phyloP scores from a whole-genome alignment of 2,329 filamentous ascomycete genomes.

The Ramichloridium luteum region DNA sequence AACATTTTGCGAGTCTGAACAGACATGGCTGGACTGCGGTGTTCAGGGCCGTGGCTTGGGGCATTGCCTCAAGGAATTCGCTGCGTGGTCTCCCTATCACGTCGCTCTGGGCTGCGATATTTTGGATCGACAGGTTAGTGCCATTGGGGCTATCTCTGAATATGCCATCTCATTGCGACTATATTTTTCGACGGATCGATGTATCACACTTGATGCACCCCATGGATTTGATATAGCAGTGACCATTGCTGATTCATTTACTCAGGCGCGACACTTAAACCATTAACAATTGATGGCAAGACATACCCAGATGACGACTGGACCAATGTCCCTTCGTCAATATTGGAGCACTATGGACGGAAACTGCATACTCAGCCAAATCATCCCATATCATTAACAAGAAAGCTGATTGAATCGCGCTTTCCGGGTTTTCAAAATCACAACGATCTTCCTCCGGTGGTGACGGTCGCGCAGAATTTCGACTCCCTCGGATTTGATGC shows the following conservation, averaged over 20 bases:
- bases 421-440: conserved; percentile 71
- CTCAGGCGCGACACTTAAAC: too few species aligned
- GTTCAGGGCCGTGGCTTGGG: conserved; percentile 8
- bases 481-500: conserved; percentile 86
- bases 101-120: too few species aligned
- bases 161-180: too few species aligned
- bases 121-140: conserved; percentile 15
- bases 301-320: conserved; percentile 60
- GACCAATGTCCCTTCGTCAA: conserved; percentile 71
- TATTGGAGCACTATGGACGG: conserved; percentile 61
- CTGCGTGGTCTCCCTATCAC: too few species aligned
- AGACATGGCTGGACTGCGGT: conserved; percentile 11
- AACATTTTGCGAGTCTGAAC: too few species aligned
- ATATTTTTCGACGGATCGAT: too few species aligned
- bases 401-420: conserved; percentile 79
- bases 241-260: too few species aligned
- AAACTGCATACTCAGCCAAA: conserved; percentile 81
- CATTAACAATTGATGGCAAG: conserved; percentile 51
- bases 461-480: conserved; percentile 79
- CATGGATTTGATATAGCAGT: too few species aligned
- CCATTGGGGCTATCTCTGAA: too few species aligned
- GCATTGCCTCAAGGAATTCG: too few species aligned
- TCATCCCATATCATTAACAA: conserved; percentile 82
- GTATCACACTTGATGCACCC: too few species aligned
- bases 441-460: conserved; percentile 69